A percentile compares a stretch with the other conserved stretches of the same genome.
phyloP scores from a whole-genome alignment of 139 green algal genomes.

The Auxenochlorella protothecoides region DNA sequence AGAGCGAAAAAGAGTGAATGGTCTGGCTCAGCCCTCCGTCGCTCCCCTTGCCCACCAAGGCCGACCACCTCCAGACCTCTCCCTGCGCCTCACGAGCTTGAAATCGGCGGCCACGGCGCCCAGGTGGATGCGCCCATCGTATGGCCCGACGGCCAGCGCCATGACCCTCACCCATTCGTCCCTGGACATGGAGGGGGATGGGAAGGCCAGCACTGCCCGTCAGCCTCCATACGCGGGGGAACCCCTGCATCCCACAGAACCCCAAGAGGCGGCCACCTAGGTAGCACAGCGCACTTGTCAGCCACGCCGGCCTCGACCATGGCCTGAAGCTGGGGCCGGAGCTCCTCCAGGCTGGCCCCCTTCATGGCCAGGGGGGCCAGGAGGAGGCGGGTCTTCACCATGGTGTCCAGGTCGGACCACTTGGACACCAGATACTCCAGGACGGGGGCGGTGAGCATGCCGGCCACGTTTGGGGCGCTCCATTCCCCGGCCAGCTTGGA shows the following conservation, averaged over 20 bases:
- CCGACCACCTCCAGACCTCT: no score
- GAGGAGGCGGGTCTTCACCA: constrained; percentile 19
- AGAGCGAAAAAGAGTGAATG: no score
- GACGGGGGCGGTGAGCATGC: constrained; percentile 13
- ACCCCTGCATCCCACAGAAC: no score
- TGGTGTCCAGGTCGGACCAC: constrained; percentile 22
- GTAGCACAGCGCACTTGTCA: constrained; percentile 1
- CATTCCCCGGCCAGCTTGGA: constrained; percentile 20
- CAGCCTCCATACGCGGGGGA: no score
- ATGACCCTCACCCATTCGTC: constrained; percentile 27
- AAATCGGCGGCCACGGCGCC: constrained; percentile 1
- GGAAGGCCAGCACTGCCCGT: no score
- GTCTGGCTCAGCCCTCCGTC: no score
- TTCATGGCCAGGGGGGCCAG: constrained; percentile 21
- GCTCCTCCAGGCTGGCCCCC: constrained; percentile 9
- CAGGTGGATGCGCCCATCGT: constrained; percentile 23
- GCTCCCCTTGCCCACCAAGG: no score
- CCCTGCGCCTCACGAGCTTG: neutral
- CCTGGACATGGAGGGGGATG: neutral
- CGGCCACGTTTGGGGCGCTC: constrained; percentile 16
- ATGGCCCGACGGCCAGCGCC: constrained; percentile 12
- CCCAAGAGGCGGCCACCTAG: no score
- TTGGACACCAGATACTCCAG: constrained; percentile 18
- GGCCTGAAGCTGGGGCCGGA: constrained; percentile 3
- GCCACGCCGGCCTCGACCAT: constrained; percentile 4